Evolutionary conservation across 2,329 filamentous ascomycete species (phyloP), one percentile per base, ranked within the genome.

Genomic region (Annulohypoxylon truncatum): DNA sequence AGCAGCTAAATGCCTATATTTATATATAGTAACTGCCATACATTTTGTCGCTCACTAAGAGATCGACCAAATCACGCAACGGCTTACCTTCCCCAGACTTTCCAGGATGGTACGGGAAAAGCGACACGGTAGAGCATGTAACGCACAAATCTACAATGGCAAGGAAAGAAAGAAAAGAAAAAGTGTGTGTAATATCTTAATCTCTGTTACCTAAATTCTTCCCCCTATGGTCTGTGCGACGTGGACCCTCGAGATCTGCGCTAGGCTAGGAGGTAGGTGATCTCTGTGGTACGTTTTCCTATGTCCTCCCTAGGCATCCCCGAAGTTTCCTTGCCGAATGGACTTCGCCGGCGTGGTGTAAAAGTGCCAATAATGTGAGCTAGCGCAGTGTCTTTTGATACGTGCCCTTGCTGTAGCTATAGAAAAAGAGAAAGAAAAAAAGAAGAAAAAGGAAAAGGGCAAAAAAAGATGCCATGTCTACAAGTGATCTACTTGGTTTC

Each of bases 51-150:
- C 20, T 56, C 53, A 38, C 47, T 42, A 29, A 59, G 29, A 24
- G 60, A 66, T 69, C 63, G 61, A 50, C 60, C 67, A 57, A 69
- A 67, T 67, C 67, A 69, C 64, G 57, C 64, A 59, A 55, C 42
- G 44, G 26, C 35, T 56, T 55, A 47, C 38, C 53, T 64, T 61
- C 64, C 64, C 67, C 67, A 35, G 66, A 31, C 9, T 29, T 47
- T n/a, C 50, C 24, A 33, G 35, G 26, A 31, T 57, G 64, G 46
- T 52, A 57, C 40, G 48, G 38, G 24, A 48, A 57, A 10, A n/a
- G 46, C 38, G 15, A 53, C 29, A 62, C 44, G 57, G 57, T 47
- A 61, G 55, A 64, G 52, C 57, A 56, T 55, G 63, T 50, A 69
- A 61, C 64, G 55, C 53, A 46, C 53, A 55, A 38, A 44, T 50